Conservation (phyloP, 2,329 filamentous ascomycete species). For the Aspergillus sojae region DNA sequence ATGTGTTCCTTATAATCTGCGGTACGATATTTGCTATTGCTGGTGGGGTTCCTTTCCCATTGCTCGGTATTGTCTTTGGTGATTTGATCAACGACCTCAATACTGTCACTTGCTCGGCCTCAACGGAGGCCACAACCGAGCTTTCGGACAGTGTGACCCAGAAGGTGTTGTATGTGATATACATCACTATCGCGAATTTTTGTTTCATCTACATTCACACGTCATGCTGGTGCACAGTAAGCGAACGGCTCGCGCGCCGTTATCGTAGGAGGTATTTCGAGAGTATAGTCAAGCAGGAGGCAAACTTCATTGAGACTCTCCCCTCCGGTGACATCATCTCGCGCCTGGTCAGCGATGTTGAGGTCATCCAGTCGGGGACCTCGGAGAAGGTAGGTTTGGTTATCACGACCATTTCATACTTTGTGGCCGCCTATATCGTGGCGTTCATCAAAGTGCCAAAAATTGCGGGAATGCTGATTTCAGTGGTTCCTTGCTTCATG, state of each 20-base stretch:
- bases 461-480: conserved; percentile 66
- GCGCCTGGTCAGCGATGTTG: conserved; percentile 66
- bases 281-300: conserved; percentile 62
- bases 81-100: conserved; percentile 45
- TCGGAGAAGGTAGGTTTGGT: conserved; percentile 71
- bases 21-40: conserved; percentile 38
- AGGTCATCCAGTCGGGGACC: conserved; percentile 67
- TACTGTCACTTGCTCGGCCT: conserved; percentile 28
- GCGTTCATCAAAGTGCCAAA: conserved; percentile 66
- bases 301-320: conserved; percentile 65
- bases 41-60: conserved; percentile 41
- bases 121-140: conserved; percentile 10
- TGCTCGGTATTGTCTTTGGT: conserved; percentile 44
- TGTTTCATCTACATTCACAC: conserved; percentile 66
- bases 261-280: conserved; percentile 63
- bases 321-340: conserved; percentile 65
- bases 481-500: conserved; percentile 64
- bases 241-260: conserved; percentile 64
- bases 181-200: conserved; percentile 66
- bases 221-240: conserved; percentile 65
- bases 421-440: conserved; percentile 66
- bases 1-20: conserved; percentile 30
- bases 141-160: conserved; percentile 28
- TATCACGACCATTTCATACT: conserved; percentile 65
- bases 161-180: conserved; percentile 64